Evolutionary conservation across 768 basidiomycete genomes (phyloP).

Genomic region (Pilatotrama ljubarskyi): DNA sequence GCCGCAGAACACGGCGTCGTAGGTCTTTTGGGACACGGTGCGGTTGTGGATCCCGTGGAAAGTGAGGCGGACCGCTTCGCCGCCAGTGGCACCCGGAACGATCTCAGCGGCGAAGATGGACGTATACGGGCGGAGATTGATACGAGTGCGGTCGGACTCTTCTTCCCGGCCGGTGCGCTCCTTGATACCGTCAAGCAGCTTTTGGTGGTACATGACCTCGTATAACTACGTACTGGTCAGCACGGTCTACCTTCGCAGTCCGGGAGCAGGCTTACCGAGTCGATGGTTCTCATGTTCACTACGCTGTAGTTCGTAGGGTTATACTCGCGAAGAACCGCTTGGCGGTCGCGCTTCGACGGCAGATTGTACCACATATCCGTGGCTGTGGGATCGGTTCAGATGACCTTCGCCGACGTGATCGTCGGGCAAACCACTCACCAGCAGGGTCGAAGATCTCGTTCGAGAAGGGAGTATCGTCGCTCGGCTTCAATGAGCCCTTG

Average conservation of each 20-base stretch:
- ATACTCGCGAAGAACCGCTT: conserved; percentile 43
- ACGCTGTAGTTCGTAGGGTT: conserved; percentile 54
- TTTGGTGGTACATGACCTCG: conserved; percentile 51
- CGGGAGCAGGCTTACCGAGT: conserved; percentile 32
- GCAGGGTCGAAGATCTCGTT: conserved; percentile 58
- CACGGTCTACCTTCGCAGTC: not conserved
- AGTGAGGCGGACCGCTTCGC: conserved; percentile 31
- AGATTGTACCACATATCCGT: conserved; percentile 43
- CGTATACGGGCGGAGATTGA: conserved; percentile 41
- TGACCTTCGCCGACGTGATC: not conserved
- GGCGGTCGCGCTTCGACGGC: conserved; percentile 37
- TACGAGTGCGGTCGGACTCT: conserved; percentile 22
- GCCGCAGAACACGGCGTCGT: conserved; percentile 52
- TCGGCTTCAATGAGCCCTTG: conserved; percentile 49
- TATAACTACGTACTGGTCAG: conserved; percentile 38
- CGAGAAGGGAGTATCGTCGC: conserved; percentile 53
- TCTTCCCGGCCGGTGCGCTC: conserved; percentile 30
- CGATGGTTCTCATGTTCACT: conserved; percentile 50
- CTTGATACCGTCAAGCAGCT: conserved; percentile 44
- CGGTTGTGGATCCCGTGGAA: conserved; percentile 41
- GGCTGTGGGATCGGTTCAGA: conserved; percentile 29
- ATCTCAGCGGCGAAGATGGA: conserved; percentile 36
- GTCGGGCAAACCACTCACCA: conserved; percentile 30
- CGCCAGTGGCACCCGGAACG: not conserved
- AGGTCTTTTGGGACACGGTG: conserved; percentile 34